These are phyloP conservation scores for Nicotiana undulata DNA, from an alignment of 257 asterid species.

Conservation along the genomic window DNA sequence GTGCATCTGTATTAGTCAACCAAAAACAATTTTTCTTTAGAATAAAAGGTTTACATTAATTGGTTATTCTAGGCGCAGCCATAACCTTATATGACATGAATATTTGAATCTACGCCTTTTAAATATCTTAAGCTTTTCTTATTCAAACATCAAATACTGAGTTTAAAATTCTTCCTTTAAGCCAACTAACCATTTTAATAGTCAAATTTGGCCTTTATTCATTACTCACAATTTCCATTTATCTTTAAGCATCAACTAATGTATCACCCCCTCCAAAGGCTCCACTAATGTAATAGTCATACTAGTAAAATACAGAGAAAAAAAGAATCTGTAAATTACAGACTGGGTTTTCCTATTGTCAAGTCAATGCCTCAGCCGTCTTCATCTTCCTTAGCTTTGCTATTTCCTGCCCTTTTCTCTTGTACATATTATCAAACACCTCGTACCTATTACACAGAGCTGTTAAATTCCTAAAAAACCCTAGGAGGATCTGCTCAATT, in stretches of 20 bases:
- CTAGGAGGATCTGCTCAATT: background rate
- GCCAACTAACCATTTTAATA: background rate
- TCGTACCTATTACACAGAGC: background rate
- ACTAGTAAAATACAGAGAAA: background rate
- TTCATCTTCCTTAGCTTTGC: background rate
- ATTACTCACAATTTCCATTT: background rate
- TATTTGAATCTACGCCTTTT: background rate
- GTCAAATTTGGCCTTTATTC: background rate
- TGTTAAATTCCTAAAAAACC: background rate
- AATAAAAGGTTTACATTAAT: background rate
- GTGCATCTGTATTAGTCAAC: no score
- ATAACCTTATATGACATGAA: background rate
- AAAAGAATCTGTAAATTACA: background rate
- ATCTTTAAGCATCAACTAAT: background rate
- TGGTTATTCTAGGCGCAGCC: background rate
- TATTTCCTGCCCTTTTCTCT: slow-evolving; percentile 15
- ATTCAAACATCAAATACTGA: background rate
- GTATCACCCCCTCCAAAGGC: background rate
- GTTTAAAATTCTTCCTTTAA: background rate
- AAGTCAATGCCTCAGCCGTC: slow-evolving; percentile 20
- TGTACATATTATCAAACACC: slow-evolving; percentile 5
- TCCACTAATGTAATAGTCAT: background rate
- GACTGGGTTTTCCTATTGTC: slow-evolving; percentile 4
- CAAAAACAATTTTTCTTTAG: background rate
- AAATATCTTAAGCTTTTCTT: background rate